A percentile compares a stretch with the other conserved stretches of the same genome.
Conservation (phyloP, 306 rosid species). For the Vicia villosa region DNA sequence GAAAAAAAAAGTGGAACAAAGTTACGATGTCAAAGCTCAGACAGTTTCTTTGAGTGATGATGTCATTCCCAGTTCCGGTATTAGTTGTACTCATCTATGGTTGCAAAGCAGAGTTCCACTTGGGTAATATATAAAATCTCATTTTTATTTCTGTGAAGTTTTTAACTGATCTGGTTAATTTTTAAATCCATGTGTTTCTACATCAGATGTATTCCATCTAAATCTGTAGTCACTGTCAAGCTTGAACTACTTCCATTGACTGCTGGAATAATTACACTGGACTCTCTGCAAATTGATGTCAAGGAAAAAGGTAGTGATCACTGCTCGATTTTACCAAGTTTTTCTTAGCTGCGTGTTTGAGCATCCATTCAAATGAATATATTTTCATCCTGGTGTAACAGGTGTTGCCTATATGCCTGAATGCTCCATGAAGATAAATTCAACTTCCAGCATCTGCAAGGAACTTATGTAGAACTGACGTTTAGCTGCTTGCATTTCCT, state of each 20-base stretch:
- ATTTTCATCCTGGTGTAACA: conserved; percentile 44
- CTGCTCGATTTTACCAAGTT: not conserved
- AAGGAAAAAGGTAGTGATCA: conserved; percentile 76
- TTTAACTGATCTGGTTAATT: conserved; percentile 29
- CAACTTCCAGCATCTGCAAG: conserved; percentile 75
- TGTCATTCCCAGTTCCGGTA: conserved; percentile 61
- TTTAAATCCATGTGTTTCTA: conserved; percentile 30
- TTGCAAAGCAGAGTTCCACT: conserved; percentile 96
- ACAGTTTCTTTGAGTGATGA: conserved; percentile 54
- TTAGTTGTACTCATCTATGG: conserved; percentile 89
- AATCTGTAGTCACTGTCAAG: conserved; percentile 78
- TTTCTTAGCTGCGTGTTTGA: conserved; percentile 31
- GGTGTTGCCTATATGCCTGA: conserved; percentile 83
- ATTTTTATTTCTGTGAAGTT: conserved; percentile 3
- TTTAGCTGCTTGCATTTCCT: conserved; percentile 31
- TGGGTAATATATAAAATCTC: conserved; percentile 58
- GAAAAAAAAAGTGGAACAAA: conserved; percentile 50
- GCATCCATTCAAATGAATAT: conserved; percentile 24
- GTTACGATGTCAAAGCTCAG: conserved; percentile 38
- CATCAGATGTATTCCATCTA: conserved; percentile 79
- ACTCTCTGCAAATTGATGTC: conserved; percentile 82
- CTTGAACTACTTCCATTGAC: conserved; percentile 95
- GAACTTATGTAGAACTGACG: conserved; percentile 47
- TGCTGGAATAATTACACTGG: conserved; percentile 83
- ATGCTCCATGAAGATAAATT: conserved; percentile 67